A percentile compares a stretch with the other conserved stretches of the same genome.
Conservation (phyloP, 139 green algal genomes). For the Chlamydomonas schloesseri region DNA sequence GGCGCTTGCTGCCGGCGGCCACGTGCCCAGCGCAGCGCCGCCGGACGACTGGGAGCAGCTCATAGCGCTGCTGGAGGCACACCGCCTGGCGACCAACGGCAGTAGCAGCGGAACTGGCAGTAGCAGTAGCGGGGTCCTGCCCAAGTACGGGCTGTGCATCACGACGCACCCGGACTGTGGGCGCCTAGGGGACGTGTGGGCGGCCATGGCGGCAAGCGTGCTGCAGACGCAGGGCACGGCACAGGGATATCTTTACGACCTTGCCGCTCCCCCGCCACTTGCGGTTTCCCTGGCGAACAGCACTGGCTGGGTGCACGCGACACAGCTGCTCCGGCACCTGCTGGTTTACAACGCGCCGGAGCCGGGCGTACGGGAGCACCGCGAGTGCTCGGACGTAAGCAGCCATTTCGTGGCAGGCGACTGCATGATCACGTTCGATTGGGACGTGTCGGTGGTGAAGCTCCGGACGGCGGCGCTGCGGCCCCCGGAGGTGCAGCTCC, state of each 20-base stretch:
- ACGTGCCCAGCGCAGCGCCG: too few species aligned
- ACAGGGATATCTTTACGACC: conserved; percentile 30
- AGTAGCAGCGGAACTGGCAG: too few species aligned
- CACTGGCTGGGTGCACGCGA: neutral
- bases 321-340: neutral
- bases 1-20: neutral
- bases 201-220: conserved; percentile 10
- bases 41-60: too few species aligned
- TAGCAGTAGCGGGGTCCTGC: neutral
- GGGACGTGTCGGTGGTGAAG: neutral
- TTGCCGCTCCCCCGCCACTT: neutral
- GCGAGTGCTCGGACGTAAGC: neutral
- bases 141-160: conserved; percentile 19
- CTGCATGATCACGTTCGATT: conserved; percentile 19
- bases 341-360: conserved; percentile 18
- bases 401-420: neutral
- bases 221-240: neutral
- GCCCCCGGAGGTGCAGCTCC: neutral
- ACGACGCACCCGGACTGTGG: conserved; percentile 6
- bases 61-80: too few species aligned
- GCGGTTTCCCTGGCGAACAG: conserved; percentile 14
- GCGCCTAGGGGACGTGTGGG: conserved; percentile 3
- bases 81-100: too few species aligned
- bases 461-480: neutral
- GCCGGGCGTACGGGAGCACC: too few species aligned